phyloP scores from a whole-genome alignment of 2,329 filamentous ascomycete genomes.

The Phymatotrichopsis omnivora region DNA sequence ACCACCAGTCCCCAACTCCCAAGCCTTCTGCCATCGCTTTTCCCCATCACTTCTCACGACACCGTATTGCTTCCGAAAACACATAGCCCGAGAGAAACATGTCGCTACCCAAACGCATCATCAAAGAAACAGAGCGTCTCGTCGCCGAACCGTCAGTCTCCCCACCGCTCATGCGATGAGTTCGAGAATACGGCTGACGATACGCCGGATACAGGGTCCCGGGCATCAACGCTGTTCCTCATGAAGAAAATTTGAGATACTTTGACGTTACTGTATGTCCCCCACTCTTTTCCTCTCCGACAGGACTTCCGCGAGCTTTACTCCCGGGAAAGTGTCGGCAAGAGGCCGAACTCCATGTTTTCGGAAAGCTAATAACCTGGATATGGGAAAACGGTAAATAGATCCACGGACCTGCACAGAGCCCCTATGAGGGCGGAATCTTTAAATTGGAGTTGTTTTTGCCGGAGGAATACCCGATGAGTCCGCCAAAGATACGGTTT shows the following conservation, averaged over 20 bases:
- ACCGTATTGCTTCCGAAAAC: constrained; percentile 23
- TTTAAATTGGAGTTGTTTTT: constrained; percentile 97
- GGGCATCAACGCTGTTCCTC: constrained; percentile 88
- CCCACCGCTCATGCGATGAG: constrained; percentile 8
- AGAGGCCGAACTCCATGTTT: no score
- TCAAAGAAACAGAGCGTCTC: constrained; percentile 96
- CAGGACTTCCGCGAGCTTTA: constrained; percentile 5
- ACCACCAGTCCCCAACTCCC: constrained; percentile 1
- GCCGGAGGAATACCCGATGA: constrained; percentile 98
- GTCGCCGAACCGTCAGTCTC: constrained; percentile 85
- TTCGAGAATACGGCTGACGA: constrained; percentile 15
- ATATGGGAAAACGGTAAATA: background rate
- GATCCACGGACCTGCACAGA: constrained; percentile 27
- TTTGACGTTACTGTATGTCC: constrained; percentile 97
- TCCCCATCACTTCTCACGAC: background rate
- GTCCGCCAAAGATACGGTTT: constrained; percentile 94
- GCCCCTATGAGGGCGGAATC: constrained; percentile 51
- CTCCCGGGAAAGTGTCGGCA: no score
- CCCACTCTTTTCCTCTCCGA: constrained; percentile 41
- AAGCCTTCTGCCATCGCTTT: constrained; percentile 16
- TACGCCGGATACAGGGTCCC: constrained; percentile 55
- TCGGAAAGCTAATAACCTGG: no score
- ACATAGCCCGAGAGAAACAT: no score
- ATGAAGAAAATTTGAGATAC: constrained; percentile 95
- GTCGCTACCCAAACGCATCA: constrained; percentile 89